Conservation (phyloP, 345 rosid species). For the Eucalyptus cladocalyx region DNA sequence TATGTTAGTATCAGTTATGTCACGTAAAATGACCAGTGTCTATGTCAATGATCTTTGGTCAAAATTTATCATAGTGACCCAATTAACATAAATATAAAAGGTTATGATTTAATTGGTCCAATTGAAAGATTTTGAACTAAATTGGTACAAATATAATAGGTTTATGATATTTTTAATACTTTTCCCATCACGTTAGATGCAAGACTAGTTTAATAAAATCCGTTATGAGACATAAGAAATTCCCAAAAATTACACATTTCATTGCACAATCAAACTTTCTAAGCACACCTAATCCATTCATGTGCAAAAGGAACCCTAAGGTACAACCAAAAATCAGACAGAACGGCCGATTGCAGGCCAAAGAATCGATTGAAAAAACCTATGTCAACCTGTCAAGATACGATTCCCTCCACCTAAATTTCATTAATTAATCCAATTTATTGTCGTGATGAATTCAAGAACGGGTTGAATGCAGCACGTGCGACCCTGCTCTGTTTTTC, state of each 20-base stretch:
- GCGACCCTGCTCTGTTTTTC: background rate
- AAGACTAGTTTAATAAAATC: background rate
- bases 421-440: background rate
- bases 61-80: fast-evolving
- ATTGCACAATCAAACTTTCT: background rate
- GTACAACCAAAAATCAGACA: background rate
- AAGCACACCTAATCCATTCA: background rate
- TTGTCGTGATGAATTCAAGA: background rate
- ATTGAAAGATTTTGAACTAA: fast-evolving
- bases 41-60: too few relatives aligned
- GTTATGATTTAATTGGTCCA: fast-evolving
- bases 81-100: too few relatives aligned
- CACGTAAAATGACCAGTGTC: fast-evolving
- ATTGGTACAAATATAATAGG: fast-evolving
- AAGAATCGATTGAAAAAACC: background rate
- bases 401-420: background rate
- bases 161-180: too few relatives aligned
- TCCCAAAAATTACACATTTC: background rate
- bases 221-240: background rate
- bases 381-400: background rate
- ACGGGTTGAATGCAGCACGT: background rate
- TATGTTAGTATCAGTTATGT: fast-evolving
- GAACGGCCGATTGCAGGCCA: background rate
- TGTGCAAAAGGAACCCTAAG: background rate
- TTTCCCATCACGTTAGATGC: background rate